A percentile compares a stretch with the other conserved stretches of the same genome.
These are phyloP conservation scores for Avicennia marina DNA, from an alignment of 257 asterid species.

Conservation along the genomic window DNA sequence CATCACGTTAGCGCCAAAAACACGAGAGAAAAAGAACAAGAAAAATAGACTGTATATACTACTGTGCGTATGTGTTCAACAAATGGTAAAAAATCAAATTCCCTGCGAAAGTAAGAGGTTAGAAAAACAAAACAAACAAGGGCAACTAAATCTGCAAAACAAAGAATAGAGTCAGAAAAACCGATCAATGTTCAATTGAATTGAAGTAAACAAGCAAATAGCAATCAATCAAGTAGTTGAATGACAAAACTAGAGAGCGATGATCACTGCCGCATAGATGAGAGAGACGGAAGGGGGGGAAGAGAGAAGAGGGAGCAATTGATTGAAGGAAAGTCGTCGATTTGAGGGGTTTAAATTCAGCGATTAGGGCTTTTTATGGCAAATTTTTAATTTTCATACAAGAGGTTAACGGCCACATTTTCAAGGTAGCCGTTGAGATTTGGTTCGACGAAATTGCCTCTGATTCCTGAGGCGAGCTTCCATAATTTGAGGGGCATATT, in stretches of 20 bases:
- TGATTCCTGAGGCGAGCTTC: neutral
- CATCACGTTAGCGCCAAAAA: slow-evolving; percentile 46
- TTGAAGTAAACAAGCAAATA: slow-evolving; percentile 17
- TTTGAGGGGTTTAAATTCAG: slow-evolving; percentile 3
- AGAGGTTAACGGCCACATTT: slow-evolving; percentile 40
- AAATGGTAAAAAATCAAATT: slow-evolving; percentile 2
- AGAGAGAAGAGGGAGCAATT: slow-evolving; percentile 14
- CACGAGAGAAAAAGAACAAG: neutral
- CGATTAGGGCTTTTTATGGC: slow-evolving; percentile 29
- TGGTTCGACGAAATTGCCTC: slow-evolving; percentile 18
- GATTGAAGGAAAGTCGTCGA: slow-evolving; percentile 4
- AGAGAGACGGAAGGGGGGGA: slow-evolving; percentile 17
- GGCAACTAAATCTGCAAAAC: slow-evolving; percentile 37
- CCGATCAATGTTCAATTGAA: slow-evolving; percentile 11
- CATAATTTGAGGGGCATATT: neutral
- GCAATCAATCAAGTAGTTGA: slow-evolving; percentile 14
- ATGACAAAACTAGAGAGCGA: neutral
- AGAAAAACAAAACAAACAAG: neutral
- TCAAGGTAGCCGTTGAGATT: slow-evolving; percentile 38
- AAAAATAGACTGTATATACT: slow-evolving; percentile 8
- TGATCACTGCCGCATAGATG: neutral
- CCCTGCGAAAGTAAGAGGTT: too few species aligned
- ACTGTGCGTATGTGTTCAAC: neutral
- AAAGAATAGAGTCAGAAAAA: slow-evolving; percentile 15
- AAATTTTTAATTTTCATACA: neutral